phyloP scores from a whole-genome alignment of 2,329 filamentous ascomycete genomes.

The Stemphylium beticola region DNA sequence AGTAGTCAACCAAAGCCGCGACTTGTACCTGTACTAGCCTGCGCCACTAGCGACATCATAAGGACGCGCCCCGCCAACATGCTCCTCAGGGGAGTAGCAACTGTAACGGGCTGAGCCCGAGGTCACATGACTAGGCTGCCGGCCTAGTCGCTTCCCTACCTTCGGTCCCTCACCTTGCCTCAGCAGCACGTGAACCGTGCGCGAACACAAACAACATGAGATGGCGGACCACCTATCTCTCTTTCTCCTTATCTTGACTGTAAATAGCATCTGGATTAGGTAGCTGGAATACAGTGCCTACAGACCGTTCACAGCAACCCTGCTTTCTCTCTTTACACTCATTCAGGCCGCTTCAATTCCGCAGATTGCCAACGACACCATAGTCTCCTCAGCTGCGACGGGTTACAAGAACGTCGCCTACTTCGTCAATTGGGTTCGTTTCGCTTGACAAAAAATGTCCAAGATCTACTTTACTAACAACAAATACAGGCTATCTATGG shows the following conservation, averaged over 20 bases:
- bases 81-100: conserved; percentile 26
- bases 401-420: conserved; percentile 48
- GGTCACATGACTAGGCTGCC: too few relatives aligned
- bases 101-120: too few relatives aligned
- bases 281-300: not conserved
- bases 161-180: too few relatives aligned
- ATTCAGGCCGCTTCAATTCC: conserved; percentile 31
- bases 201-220: too few relatives aligned
- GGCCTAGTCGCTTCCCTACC: too few relatives aligned
- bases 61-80: conserved; percentile 31
- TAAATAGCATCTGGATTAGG: not conserved
- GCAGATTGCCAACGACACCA: conserved; percentile 13
- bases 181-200: too few relatives aligned
- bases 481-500: conserved; percentile 44
- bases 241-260: not conserved
- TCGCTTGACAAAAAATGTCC: conserved; percentile 1
- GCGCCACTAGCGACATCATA: conserved; percentile 28
- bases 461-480: conserved; percentile 3
- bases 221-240: not conserved
- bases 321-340: conserved; percentile 27
- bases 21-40: conserved; percentile 25
- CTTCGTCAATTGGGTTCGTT: conserved; percentile 48
- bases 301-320: conserved; percentile 1
- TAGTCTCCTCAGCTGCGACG: conserved; percentile 26
- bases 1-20: conserved; percentile 3